Conservation (phyloP, 1,284 basidiomycete genomes). For the Peniophora sp. region DNA sequence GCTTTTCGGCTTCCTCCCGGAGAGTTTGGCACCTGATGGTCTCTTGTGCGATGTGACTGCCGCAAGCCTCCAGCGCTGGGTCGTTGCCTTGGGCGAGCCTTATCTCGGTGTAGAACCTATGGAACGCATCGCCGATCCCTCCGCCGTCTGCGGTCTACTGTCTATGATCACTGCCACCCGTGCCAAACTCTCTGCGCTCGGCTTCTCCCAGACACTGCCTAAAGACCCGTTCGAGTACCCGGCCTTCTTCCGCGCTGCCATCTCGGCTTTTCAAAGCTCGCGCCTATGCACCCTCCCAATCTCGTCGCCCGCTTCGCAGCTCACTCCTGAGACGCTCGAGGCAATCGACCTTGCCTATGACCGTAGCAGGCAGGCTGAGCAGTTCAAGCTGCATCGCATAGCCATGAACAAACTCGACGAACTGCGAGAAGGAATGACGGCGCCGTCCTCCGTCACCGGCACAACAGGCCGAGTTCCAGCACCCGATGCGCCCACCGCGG, state of each 20-base stretch:
- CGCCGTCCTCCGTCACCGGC: slow-evolving; percentile 17
- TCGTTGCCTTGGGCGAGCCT: slow-evolving; percentile 51
- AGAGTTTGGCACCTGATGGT: slow-evolving; percentile 39
- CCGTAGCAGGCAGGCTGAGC: slow-evolving; percentile 39
- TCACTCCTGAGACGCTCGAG: slow-evolving; percentile 42
- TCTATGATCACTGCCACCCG: slow-evolving; percentile 58
- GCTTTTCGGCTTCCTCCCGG: slow-evolving; percentile 59
- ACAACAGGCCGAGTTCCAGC: slow-evolving; percentile 12
- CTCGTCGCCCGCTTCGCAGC: slow-evolving; percentile 17
- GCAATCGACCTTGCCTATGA: slow-evolving; percentile 45
- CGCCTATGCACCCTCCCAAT: slow-evolving; percentile 12
- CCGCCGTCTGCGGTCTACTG: slow-evolving; percentile 57
- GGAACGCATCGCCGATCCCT: slow-evolving; percentile 66
- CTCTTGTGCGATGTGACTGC: slow-evolving; percentile 69
- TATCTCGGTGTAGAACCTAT: slow-evolving; percentile 58
- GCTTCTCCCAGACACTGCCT: slow-evolving; percentile 44
- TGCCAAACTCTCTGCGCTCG: slow-evolving; percentile 56
- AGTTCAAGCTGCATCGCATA: slow-evolving; percentile 54
- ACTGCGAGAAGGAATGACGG: slow-evolving; percentile 27
- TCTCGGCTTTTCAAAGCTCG: slow-evolving; percentile 17
- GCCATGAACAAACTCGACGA: slow-evolving; percentile 46
- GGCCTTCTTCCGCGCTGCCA: slow-evolving; percentile 32
- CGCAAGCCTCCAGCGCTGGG: slow-evolving; percentile 62
- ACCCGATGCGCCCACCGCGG: slow-evolving; percentile 35
- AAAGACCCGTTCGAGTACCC: slow-evolving; percentile 74